phyloP scores from a whole-genome alignment of 306 rosid species.

The Psophocarpus tetragonolobus region DNA sequence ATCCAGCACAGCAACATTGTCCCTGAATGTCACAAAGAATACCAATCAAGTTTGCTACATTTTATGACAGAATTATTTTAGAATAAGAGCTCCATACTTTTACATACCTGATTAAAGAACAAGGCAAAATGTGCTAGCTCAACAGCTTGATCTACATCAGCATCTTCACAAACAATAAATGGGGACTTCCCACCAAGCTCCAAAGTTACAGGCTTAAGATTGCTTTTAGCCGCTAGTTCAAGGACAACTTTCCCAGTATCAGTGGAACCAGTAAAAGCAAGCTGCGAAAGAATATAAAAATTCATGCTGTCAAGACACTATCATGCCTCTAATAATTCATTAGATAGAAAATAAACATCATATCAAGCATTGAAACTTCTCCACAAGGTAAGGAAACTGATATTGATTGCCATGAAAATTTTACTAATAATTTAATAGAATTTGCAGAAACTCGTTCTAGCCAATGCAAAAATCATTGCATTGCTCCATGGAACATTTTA shows the following conservation, averaged over 20 bases:
- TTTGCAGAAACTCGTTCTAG: background rate
- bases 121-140: conserved; percentile 88
- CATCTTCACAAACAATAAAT: conserved; percentile 88
- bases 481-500: conserved; percentile 12
- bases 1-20: conserved; percentile 96
- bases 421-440: background rate
- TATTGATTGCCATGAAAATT: background rate
- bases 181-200: conserved; percentile 99
- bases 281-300: conserved; percentile 48
- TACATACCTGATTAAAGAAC: conserved; percentile 80
- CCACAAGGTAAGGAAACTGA: background rate
- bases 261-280: conserved; percentile 98
- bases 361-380: background rate
- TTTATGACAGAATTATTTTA: background rate
- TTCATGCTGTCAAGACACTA: conserved; percentile 5
- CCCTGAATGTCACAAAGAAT: conserved; percentile 55
- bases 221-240: conserved; percentile 77
- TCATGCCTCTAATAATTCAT: background rate
- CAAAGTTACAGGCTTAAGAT: conserved; percentile 82
- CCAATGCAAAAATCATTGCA: background rate
- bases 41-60: conserved; percentile 11
- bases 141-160: conserved; percentile 84
- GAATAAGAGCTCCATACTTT: background rate
- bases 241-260: conserved; percentile 75
- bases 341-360: background rate